Evolutionary conservation across 176 grass and related monocot genomes (phyloP), one percentile per base, ranked within the genome.

Genomic region (Bromus sterilis): DNA sequence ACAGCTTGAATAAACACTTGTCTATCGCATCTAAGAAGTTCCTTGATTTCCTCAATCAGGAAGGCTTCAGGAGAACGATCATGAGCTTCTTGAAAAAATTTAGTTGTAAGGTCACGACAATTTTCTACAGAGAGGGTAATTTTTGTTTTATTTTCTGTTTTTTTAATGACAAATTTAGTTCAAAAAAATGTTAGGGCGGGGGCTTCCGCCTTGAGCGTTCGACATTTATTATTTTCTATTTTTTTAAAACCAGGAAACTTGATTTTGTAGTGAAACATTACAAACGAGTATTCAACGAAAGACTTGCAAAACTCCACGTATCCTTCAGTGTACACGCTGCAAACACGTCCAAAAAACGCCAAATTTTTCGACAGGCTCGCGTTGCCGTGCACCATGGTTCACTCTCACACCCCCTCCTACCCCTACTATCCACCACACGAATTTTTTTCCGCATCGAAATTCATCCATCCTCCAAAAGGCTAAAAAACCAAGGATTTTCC

Each of bases 271-370:
- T 9, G 48, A 8, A 16, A 51, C 2, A 16, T 15, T 36, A 41
- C 6, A 41, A n/a, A 1, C 10, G 18, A 33, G 51, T 31, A 58
- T 56, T 35, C 34, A 29, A 88, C 32, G 6, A 16, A 51, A 51
- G 43, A 43, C 21, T 67, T 63, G 10, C 65, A 25, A 28, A 69
- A 20, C 51, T 75, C 71, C 83, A 48, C 13, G 31, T 21, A n/a
- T n/a, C n/a, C 35, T 80, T 21, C 11, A 23, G 18, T 84, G 81
- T 32, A 64, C 81, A 75, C 6, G 30, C 49, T 40, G 30, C 31
- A 32, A 55, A 84, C 81, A 89, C 82, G 61, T 89, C 53, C 82
- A 25, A 16, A 69, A 83, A 37, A 59, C 11, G 30, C 60, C 87
- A 89, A 84, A 43, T 4, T 6, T 2, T 8, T 1, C 23, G 35